Evolutionary conservation across 768 basidiomycete genomes (phyloP).

Genomic region (Kwoniella botswanensis): DNA sequence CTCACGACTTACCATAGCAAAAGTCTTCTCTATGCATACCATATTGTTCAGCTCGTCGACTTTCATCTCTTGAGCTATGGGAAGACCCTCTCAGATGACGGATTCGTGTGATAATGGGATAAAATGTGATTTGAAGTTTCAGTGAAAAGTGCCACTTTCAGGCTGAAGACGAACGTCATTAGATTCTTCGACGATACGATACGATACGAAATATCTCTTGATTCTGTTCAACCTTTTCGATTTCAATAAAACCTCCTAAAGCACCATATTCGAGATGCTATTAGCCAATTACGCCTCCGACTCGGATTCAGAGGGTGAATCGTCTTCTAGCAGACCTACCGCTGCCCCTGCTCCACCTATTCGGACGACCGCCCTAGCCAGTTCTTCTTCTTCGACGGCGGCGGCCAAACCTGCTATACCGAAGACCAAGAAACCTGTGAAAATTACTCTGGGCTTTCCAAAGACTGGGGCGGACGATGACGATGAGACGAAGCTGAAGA

Average conservation of each 20-base stretch:
- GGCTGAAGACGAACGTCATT: neutral
- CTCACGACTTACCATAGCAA: no score
- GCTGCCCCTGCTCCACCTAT: conserved; percentile 10
- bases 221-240: neutral
- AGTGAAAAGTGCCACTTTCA: no score
- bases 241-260: neutral
- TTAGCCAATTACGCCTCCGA: conserved; percentile 51
- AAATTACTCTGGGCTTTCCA: conserved; percentile 51
- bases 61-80: no score
- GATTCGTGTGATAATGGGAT: no score
- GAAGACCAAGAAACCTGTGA: conserved; percentile 39
- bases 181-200: neutral
- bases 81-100: no score
- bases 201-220: neutral
- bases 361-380: neutral
- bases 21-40: no score
- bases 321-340: conserved; percentile 5
- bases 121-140: no score
- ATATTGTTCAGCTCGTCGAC: no score
- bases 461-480: conserved; percentile 17
- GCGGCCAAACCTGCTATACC: conserved; percentile 25
- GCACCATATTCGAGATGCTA: conserved; percentile 33
- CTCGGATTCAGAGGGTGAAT: conserved; percentile 33
- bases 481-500: neutral
- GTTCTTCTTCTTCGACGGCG: neutral